phyloP scores from a whole-genome alignment of 225 moss, liverwort and hornwort species.

The Takakia lepidozioides region DNA sequence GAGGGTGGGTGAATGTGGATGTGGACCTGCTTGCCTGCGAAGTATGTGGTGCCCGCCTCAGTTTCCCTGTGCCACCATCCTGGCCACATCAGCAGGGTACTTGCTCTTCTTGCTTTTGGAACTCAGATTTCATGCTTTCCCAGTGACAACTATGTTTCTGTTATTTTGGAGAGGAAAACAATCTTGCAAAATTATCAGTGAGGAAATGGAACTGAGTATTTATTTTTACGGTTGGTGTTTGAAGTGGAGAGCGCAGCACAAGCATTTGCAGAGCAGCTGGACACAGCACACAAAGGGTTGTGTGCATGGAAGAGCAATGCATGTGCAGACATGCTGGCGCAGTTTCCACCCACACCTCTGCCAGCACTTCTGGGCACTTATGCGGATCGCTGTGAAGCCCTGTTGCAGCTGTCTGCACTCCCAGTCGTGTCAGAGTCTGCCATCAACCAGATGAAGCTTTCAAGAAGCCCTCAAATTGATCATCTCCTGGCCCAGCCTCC shows the following conservation, averaged over 20 bases:
- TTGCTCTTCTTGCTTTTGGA: too few species aligned
- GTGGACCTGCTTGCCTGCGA: slow-evolving; percentile 90
- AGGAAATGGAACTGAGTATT: neutral
- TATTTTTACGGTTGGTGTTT: neutral
- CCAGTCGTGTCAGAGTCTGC: slow-evolving; percentile 70
- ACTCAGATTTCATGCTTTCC: slow-evolving; percentile 4
- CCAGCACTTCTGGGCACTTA: slow-evolving; percentile 62
- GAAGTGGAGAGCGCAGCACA: slow-evolving; percentile 64
- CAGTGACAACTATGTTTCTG: slow-evolving; percentile 2
- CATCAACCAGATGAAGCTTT: slow-evolving; percentile 50
- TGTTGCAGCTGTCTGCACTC: slow-evolving; percentile 83
- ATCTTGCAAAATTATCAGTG: slow-evolving; percentile 3
- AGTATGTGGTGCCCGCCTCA: slow-evolving; percentile 70
- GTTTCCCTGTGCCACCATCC: slow-evolving; percentile 63
- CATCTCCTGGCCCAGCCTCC: slow-evolving; percentile 56
- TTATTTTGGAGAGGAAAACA: slow-evolving; percentile 7
- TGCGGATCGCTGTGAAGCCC: slow-evolving; percentile 62
- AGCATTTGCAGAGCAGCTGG: slow-evolving; percentile 79
- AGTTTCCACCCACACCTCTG: slow-evolving; percentile 75
- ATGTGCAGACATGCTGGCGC: slow-evolving; percentile 70
- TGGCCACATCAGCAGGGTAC: slow-evolving; percentile 72
- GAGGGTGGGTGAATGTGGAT: slow-evolving; percentile 98
- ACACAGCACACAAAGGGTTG: slow-evolving; percentile 72
- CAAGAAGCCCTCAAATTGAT: slow-evolving; percentile 60
- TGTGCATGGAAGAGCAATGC: slow-evolving; percentile 92